A percentile compares a stretch with the other conserved stretches of the same genome.
These are phyloP conservation scores for Mycena haematopus DNA, from an alignment of 768 basidiomycete species.

Conservation along the genomic window DNA sequence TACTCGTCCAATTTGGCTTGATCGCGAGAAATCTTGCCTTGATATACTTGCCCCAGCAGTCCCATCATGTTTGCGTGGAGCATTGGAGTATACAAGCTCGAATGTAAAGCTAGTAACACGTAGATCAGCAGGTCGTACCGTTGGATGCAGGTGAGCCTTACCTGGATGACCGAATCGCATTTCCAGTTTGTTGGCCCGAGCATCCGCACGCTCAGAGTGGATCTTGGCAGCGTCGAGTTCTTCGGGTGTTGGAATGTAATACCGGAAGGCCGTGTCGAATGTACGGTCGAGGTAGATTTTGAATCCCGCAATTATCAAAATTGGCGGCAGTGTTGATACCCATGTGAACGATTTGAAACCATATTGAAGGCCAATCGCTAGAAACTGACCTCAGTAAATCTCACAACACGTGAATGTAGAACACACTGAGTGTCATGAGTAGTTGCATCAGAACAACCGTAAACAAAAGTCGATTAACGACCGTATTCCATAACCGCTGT, in stretches of 20 bases:
- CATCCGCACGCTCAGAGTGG: slow-evolving; percentile 79
- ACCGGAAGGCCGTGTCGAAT: slow-evolving; percentile 75
- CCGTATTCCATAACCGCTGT: slow-evolving; percentile 93
- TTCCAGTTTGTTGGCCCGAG: slow-evolving; percentile 74
- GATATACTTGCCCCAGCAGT: slow-evolving; percentile 75
- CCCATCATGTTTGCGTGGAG: slow-evolving; percentile 87
- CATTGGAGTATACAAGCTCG: slow-evolving; percentile 89
- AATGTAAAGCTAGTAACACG: slow-evolving; percentile 61
- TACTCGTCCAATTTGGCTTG: slow-evolving; percentile 77
- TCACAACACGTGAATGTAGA: background rate
- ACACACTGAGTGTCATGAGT: slow-evolving; percentile 84
- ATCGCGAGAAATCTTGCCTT: slow-evolving; percentile 69
- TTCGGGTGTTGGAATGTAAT: slow-evolving; percentile 81
- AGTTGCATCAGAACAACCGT: slow-evolving; percentile 87
- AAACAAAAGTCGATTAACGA: slow-evolving; percentile 85
- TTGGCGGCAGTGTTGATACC: slow-evolving; percentile 85
- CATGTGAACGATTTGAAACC: slow-evolving; percentile 77
- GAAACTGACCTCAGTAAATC: slow-evolving; percentile 6
- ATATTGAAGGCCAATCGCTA: slow-evolving; percentile 87
- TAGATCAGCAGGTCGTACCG: too few relatives aligned
- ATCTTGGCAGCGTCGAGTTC: slow-evolving; percentile 80
- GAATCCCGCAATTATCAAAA: slow-evolving; percentile 79
- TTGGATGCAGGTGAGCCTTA: too few relatives aligned
- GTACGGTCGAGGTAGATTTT: slow-evolving; percentile 81
- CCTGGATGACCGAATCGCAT: slow-evolving; percentile 92